Evolutionary conservation across 2,329 filamentous ascomycete genomes (phyloP).

Genomic region (Colletotrichum graminicola): DNA sequence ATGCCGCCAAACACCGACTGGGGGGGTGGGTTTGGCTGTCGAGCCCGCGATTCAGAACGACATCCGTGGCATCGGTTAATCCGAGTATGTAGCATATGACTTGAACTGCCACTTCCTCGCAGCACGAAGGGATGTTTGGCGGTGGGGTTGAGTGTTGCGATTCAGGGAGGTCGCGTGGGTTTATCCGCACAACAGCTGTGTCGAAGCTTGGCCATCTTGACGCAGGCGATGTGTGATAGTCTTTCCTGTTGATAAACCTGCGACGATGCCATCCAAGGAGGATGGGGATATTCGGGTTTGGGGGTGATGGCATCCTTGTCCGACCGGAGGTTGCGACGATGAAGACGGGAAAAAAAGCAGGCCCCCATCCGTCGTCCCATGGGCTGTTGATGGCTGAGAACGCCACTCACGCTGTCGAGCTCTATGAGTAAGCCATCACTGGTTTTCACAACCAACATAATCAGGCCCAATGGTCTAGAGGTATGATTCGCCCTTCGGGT

Average conservation of each 20-base stretch:
- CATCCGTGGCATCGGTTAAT: background rate
- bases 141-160: constrained; percentile 1
- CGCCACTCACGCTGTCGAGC: accelerated
- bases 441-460: too few species aligned
- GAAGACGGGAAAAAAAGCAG: background rate
- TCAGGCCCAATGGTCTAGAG: constrained; percentile 38
- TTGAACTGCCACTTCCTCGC: background rate
- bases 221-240: background rate
- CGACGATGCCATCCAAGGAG: background rate
- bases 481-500: constrained; percentile 42
- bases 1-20: background rate
- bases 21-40: background rate
- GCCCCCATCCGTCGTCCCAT: too few species aligned
- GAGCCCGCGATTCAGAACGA: background rate
- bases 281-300: background rate
- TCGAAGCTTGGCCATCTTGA: background rate
- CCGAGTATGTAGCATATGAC: too few species aligned
- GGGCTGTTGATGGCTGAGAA: too few species aligned
- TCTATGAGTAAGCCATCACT: accelerated
- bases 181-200: background rate
- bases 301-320: background rate
- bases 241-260: background rate
- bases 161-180: background rate
- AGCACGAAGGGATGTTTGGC: background rate
- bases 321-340: background rate